Base-by-base conservation (phyloP, 257 asterid species). In the Cynanchum wilfordii region DNA sequence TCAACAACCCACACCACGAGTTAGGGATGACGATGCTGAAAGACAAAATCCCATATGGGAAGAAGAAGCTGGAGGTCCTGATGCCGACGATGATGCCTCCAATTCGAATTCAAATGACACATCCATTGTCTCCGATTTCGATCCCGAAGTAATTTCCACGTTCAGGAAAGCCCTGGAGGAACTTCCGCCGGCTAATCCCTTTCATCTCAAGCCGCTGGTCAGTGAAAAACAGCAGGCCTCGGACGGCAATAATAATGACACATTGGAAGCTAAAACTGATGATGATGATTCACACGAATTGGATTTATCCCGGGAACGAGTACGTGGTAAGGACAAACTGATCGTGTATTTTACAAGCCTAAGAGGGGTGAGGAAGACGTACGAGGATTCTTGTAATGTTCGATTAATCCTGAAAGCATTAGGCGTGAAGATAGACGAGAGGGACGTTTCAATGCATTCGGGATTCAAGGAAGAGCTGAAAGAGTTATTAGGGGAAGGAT, bases 401-500 rank as follows among this genome's bases (percentile, higher is more conserved):
- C 75, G 94, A 40, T 88, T 84, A 10, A 86, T 90, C 1, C 42
- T 95, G 4, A 90, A 92, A 62, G 98, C 93, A 42, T 57, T 90
- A 33, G 88, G 96, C 1, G 89, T 92, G 42, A 86, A 80, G 76
- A 76, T 95, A 4, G 99, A 95, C 3, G 98, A 95, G 76, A 82
- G 99, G 54, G 99, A 95, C 30, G 94, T 95, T 2, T 95, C 99
- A 3, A 87, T 95, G 97, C 96, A 95, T 73, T 92, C 97, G 0
- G 93, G 96, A 7, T 95, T 90, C 75, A 95, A 92, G 78, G 98
- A 92, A 9, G 99, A 95, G 73, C 55, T 92, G 51, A 90, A 82
- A 83, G 91, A 82, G 72, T 58, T 92, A 25, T 63, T 89, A 42
- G 95, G 95, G 25, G 88, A 82, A 27, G 84, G 83, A 16, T 71